Base-by-base conservation (phyloP, 1,284 basidiomycete species). In the Wolfiporia cocos region DNA sequence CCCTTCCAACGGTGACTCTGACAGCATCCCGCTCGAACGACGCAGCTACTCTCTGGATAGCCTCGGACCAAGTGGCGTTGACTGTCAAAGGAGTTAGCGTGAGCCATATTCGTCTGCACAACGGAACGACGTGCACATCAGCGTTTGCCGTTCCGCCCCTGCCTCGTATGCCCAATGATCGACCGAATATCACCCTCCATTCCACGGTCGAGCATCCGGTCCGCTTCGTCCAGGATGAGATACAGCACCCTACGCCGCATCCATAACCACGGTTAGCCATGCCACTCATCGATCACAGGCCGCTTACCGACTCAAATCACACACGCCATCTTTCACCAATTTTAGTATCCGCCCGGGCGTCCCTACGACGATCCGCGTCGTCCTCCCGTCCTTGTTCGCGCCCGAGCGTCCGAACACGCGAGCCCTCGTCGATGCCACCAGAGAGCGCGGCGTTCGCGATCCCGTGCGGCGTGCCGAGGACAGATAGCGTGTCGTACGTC, bases 51-150 rank as follows among this genome's bases (percentile, higher is more conserved):
- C 87, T 75, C 45, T 94, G 78, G n/a, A 99, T 94, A 2, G 88
- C 84, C 50, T 95, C 92, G 0, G 95, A 96, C 95, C 95, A 99
- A 3, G 95, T 99, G 5, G 95, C 95, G 44, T 92, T 96, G 69
- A 98, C 89, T 92, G 52, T 6, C 35, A 19, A 7, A 30, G n/a
- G 34, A 34, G 21, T 15, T 3, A 15, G n/a, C n/a, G n/a, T n/a
- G n/a, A 11, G 44, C 17, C n/a, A 7, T 4, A 36, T 10, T 9
- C 10, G n/a, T 10, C 11, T 26, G 5, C 33, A 4, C 20, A 34
- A 28, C 19, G 3, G 23, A 41, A n/a, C n/a, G 7, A 74, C 85
- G 55, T 60, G 91, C 89, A 94, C 92, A 95, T 94, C 70, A 93
- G 79, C 4, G 91, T 95, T 65, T 95, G 91, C 26, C 91, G 73